A percentile compares a stretch with the other conserved stretches of the same genome.
Evolutionary conservation across 2,329 filamentous ascomycete species (phyloP).

Genomic region (Zymoseptoria brevis): DNA sequence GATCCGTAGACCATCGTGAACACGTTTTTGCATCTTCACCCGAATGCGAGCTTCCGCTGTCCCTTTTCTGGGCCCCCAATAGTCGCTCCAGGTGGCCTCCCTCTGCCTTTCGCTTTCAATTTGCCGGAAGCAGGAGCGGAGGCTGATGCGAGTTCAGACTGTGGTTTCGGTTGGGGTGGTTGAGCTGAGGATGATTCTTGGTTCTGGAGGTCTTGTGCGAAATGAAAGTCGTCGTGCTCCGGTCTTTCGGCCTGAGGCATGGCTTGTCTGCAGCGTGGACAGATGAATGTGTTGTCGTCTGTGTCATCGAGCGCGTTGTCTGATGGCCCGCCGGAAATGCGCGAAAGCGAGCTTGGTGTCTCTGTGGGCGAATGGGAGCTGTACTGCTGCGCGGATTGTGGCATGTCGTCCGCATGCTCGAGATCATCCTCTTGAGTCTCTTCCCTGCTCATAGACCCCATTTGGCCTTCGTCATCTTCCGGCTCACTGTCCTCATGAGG

Average conservation of each 20-base stretch:
- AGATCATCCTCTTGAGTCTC: not conserved
- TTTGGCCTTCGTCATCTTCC: conserved; percentile 3
- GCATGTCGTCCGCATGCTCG: not conserved
- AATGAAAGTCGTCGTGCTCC: conserved; percentile 89
- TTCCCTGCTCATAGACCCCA: not conserved
- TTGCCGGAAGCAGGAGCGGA: conserved; percentile 17
- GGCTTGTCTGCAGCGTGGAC: conserved; percentile 55
- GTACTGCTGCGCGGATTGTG: not conserved
- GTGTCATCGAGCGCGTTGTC: not conserved
- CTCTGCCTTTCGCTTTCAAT: conserved; percentile 24
- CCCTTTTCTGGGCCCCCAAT: conserved; percentile 33
- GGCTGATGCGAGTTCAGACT: conserved; percentile 10
- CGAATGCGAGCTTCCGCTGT: conserved; percentile 40
- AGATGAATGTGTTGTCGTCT: conserved; percentile 41
- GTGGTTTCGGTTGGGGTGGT: conserved; percentile 13
- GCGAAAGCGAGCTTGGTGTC: not conserved
- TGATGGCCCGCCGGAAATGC: not conserved
- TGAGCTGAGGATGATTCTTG: conserved; percentile 41
- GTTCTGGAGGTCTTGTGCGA: conserved; percentile 76
- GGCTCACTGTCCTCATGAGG: conserved; percentile 7
- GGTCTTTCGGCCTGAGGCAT: conserved; percentile 53
- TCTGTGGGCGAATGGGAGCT: not conserved
- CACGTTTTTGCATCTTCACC: conserved; percentile 13
- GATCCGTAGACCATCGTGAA: not conserved
- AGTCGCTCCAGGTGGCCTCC: conserved; percentile 29